Percentiles rank a stretch among this genome's conserved stretches.
These are phyloP conservation scores for Tillandsia leiboldiana DNA, from an alignment of 176 grass and related monocot genomes.

Conservation along the genomic window DNA sequence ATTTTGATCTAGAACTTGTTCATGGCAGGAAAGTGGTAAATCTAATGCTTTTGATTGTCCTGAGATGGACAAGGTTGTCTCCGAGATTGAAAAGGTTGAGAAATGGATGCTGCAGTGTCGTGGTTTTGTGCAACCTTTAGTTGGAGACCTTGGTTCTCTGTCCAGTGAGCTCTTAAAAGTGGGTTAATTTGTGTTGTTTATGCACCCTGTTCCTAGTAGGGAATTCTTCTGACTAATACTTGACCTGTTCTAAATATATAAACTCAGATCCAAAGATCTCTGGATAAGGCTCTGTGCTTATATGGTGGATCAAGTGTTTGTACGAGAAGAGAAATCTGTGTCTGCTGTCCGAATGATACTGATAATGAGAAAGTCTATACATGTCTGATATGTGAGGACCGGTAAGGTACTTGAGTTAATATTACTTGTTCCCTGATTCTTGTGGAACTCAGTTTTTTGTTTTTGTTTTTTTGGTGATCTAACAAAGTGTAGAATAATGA, in stretches of 20 bases:
- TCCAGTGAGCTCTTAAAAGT: slow-evolving; percentile 48
- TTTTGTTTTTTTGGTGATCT: neutral
- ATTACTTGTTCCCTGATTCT: slow-evolving; percentile 1
- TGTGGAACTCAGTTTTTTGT: neutral
- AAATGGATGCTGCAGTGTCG: slow-evolving; percentile 52
- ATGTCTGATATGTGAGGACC: slow-evolving; percentile 63
- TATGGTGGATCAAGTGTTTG: slow-evolving; percentile 28
- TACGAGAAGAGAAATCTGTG: slow-evolving; percentile 40
- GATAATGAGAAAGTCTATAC: slow-evolving; percentile 36
- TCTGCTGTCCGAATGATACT: slow-evolving; percentile 47
- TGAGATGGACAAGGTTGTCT: slow-evolving; percentile 60
- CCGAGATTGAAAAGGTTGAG: slow-evolving; percentile 71
- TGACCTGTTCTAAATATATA: slow-evolving; percentile 14
- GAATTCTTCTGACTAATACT: slow-evolving; percentile 12
- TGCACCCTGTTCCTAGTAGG: neutral
- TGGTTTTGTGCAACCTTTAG: slow-evolving; percentile 32
- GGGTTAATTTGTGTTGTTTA: slow-evolving; percentile 17
- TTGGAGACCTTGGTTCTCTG: slow-evolving; percentile 29
- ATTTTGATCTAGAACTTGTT: neutral
- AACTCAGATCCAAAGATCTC: slow-evolving; percentile 63
- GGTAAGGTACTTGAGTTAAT: slow-evolving; percentile 39
- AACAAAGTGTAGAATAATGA: no score
- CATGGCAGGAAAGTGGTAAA: slow-evolving; percentile 45
- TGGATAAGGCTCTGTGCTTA: slow-evolving; percentile 42
- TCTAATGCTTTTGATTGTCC: slow-evolving; percentile 55